Percentiles rank a stretch among this genome's conserved stretches.
Evolutionary conservation across 371 early-diverging fungal genomes (phyloP).

Genomic region (Conidiobolus incongruus): DNA sequence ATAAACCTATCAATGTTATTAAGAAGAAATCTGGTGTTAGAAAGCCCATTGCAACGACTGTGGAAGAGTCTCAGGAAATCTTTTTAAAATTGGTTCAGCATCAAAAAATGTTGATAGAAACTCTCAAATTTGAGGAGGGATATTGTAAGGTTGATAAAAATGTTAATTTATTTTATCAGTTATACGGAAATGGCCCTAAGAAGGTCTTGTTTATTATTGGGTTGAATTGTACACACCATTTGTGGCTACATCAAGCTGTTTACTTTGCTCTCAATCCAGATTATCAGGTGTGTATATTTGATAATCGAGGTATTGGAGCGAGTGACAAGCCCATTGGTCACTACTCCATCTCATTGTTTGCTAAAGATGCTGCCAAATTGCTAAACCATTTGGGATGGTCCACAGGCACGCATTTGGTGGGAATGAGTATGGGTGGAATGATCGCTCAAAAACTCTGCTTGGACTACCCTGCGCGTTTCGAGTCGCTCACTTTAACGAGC

Average conservation of each 20-base stretch:
- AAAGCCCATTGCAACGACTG: no score
- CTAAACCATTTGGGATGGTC: slow-evolving; percentile 39
- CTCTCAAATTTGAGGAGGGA: no score
- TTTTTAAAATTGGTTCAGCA: no score
- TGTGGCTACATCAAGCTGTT: slow-evolving; percentile 14
- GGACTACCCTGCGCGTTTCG: slow-evolving; percentile 12
- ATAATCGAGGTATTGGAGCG: slow-evolving; percentile 51
- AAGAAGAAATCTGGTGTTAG: no score
- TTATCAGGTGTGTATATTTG: slow-evolving; percentile 50
- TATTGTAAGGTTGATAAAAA: background rate
- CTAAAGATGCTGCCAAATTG: slow-evolving; percentile 31
- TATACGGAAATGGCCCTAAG: slow-evolving; percentile 38
- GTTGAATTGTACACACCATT: slow-evolving; percentile 8
- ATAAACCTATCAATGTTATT: no score
- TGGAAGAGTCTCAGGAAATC: no score
- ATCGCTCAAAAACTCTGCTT: slow-evolving; percentile 30
- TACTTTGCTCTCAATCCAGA: slow-evolving; percentile 26
- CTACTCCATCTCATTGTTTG: slow-evolving; percentile 31
- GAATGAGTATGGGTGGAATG: slow-evolving; percentile 64
- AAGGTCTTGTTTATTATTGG: slow-evolving; percentile 40
- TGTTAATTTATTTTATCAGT: slow-evolving; percentile 32
- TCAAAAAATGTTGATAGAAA: no score
- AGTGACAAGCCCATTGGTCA: slow-evolving; percentile 12
- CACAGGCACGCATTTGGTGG: slow-evolving; percentile 30
- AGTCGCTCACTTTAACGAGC: slow-evolving; percentile 17